Conservation (phyloP, 345 rosid species). For the Kernera saxatilis region DNA sequence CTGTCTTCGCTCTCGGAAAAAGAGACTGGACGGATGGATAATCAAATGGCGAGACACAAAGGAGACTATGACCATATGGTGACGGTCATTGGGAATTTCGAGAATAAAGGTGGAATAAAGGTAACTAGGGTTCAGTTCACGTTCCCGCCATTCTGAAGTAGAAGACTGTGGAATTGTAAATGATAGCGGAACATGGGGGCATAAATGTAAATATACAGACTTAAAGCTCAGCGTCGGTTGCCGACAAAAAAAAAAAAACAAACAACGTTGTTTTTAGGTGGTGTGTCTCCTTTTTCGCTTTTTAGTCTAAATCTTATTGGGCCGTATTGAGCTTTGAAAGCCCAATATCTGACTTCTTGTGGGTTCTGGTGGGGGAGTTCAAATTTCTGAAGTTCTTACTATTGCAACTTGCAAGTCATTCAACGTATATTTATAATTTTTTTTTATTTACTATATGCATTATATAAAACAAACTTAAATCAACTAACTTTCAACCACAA, state of each 20-base stretch:
- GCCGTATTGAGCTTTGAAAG: not conserved
- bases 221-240: not conserved
- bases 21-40: not conserved
- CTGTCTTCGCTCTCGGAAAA: not conserved
- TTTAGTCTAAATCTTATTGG: not conserved
- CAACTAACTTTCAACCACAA: not conserved
- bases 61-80: slow-evolving; percentile 2
- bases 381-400: not conserved
- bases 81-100: slow-evolving; percentile 5
- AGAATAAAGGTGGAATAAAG: not conserved
- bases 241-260: too few species aligned
- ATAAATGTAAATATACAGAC: not conserved
- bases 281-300: too few species aligned
- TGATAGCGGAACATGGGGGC: not conserved
- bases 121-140: slow-evolving; percentile 11
- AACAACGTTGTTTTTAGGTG: too few species aligned
- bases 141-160: slow-evolving; percentile 26
- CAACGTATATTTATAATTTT: too few species aligned
- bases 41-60: not conserved
- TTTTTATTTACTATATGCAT: not conserved
- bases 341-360: not conserved
- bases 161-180: not conserved
- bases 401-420: too few species aligned
- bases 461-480: not conserved
- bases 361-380: not conserved